phyloP scores from a whole-genome alignment of 2,329 filamentous ascomycete genomes.

The Colletotrichum sp. region DNA sequence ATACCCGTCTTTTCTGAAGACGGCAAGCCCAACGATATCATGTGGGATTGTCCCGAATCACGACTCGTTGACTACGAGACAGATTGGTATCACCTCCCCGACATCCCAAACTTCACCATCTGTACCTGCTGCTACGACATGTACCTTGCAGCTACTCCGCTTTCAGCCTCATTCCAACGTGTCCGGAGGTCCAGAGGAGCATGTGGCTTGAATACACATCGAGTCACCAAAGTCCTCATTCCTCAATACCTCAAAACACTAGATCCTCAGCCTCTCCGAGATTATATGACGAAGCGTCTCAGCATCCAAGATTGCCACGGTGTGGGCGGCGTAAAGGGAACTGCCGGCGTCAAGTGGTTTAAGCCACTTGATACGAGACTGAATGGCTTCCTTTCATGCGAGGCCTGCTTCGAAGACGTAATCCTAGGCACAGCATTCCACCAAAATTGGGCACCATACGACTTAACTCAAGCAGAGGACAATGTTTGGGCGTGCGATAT shows the following conservation, averaged over 20 bases:
- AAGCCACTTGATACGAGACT: background rate
- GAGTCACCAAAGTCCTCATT: slow-evolving; percentile 38
- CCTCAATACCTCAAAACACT: slow-evolving; percentile 31
- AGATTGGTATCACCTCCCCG: slow-evolving; percentile 34
- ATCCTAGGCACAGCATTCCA: slow-evolving; percentile 8
- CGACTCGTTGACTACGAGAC: slow-evolving; percentile 31
- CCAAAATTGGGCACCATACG: slow-evolving; percentile 2
- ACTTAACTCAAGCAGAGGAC: slow-evolving; percentile 23
- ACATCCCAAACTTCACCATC: slow-evolving; percentile 34
- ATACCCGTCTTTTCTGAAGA: background rate
- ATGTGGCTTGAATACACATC: slow-evolving; percentile 34
- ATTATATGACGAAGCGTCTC: slow-evolving; percentile 32
- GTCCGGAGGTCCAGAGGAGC: slow-evolving; percentile 25
- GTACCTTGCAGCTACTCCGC: slow-evolving; percentile 33
- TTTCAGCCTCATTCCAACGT: slow-evolving; percentile 33
- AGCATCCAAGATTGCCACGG: slow-evolving; percentile 33
- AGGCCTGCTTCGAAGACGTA: slow-evolving; percentile 20
- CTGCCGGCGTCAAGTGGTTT: slow-evolving; percentile 34
- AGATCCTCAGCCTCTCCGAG: slow-evolving; percentile 26
- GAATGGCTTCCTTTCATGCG: slow-evolving; percentile 13
- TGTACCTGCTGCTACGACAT: slow-evolving; percentile 47
- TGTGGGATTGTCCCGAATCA: slow-evolving; percentile 31
- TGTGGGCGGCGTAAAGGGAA: slow-evolving; percentile 9
- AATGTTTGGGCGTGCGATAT: slow-evolving; percentile 38
- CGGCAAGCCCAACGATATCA: slow-evolving; percentile 26